Evolutionary conservation across 768 basidiomycete genomes (phyloP).

Genomic region (Chalciporus sphaerocephalus): DNA sequence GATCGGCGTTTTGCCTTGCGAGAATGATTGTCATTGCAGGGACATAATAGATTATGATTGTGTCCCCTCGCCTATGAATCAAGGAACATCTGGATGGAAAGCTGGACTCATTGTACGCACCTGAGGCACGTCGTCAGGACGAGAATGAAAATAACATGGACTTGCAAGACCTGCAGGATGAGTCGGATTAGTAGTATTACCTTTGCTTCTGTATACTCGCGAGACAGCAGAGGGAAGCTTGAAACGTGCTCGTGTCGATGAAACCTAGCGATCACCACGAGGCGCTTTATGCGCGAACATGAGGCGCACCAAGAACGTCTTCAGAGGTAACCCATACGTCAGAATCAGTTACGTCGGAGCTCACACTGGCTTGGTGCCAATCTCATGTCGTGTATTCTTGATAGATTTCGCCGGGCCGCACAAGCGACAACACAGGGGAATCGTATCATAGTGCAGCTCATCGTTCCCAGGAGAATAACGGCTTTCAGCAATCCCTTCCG

Average conservation of each 20-base stretch:
- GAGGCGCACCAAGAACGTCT: slow-evolving; percentile 1
- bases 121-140: background rate
- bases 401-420: background rate
- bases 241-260: background rate
- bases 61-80: background rate
- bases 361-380: background rate
- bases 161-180: background rate
- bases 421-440: background rate
- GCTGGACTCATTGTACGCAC: background rate
- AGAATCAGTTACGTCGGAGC: background rate
- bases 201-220: background rate
- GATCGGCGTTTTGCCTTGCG: slow-evolving; percentile 6
- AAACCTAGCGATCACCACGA: slow-evolving; percentile 9
- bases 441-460: background rate
- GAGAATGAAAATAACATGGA: background rate
- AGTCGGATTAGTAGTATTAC: background rate
- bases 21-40: too few relatives aligned
- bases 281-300: slow-evolving; percentile 6
- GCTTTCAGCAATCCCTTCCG: background rate
- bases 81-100: background rate
- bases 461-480: background rate
- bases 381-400: background rate
- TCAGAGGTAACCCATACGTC: background rate
- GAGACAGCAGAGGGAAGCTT: background rate
- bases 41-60: background rate